Evolutionary conservation across 805 yeast genomes (phyloP), one percentile per base, ranked within the genome.

Genomic region (Ogataea chonburiensis): DNA sequence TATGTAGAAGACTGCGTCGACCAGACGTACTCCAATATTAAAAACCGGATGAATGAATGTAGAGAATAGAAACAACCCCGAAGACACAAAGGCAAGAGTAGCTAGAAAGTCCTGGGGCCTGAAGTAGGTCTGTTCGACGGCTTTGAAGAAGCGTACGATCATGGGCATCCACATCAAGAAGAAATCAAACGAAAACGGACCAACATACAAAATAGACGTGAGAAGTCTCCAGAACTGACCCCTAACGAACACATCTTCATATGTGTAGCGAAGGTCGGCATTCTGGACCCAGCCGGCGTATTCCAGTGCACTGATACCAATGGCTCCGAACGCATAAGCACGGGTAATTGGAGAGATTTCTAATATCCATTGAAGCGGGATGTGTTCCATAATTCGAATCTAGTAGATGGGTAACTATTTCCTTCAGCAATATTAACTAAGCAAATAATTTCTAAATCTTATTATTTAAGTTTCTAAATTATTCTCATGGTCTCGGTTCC

Each of bases 271-370:
- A 15, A 60, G 47, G 43, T 62, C 65, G 5, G 54, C 40, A 7
- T 48, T 39, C 17, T 57, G 58, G 3, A 69, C 33, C 3, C 58
- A 41, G 2, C 67, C 67, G 0, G 63, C 49, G 28, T 56, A 51
- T 15, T 60, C 63, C 14, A 66, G 46, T 5, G 61, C 37, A 2
- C 70, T 58, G 11, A 64, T 46, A 3, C 53, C 54, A 2, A 61
- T 49, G 3, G 68, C 50, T 3, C 62, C 60, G 1, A 56, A 25
- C 2, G 63, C 40, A 56, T 67, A 64, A 5, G 49, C 37, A 31
- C 73, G 48, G 4, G 78, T 73, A 14, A 72, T 71, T 2, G 72
- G 68, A 3, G 77, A 77, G 2, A 68, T 55, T 25, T 65, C 70
- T 52, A 55, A 60, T 23, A 67, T 24, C 67, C 66, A 61, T 33